Evolutionary conservation across 2,329 filamentous ascomycete species (phyloP).

Genomic region (Alternaria ethzedia): DNA sequence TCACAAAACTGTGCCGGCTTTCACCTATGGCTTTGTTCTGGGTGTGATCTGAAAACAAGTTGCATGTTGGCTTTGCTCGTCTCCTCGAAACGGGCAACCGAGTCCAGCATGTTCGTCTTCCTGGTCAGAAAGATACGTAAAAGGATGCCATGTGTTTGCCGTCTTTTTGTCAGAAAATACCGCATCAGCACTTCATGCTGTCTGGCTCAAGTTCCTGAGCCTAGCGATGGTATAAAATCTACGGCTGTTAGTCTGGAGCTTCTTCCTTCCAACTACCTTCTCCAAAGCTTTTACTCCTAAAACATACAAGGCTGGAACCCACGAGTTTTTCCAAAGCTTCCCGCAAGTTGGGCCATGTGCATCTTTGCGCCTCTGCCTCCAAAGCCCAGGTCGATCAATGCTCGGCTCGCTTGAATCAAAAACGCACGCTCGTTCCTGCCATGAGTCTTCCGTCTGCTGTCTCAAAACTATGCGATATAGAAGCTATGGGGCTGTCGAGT

Average conservation of each 20-base stretch:
- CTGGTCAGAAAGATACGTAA: neutral
- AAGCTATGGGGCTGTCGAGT: neutral
- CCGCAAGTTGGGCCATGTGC: neutral
- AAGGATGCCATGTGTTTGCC: no score
- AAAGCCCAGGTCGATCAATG: no score
- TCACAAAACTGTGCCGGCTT: fast-evolving
- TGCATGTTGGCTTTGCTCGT: neutral
- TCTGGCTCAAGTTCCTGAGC: neutral
- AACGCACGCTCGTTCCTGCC: no score
- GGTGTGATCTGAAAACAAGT: neutral
- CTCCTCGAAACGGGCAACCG: neutral
- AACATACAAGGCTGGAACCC: neutral
- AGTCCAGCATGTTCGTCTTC: neutral
- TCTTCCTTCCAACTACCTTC: neutral
- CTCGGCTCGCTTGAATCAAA: neutral
- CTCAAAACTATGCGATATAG: fast-evolving
- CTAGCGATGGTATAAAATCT: neutral
- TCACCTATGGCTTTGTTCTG: neutral
- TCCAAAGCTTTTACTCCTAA: fast-evolving
- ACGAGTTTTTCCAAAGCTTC: neutral
- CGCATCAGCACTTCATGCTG: neutral
- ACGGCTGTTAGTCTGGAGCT: neutral
- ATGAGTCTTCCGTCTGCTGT: neutral
- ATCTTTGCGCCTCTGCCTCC: neutral
- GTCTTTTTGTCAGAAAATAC: no score